Evolutionary conservation across 306 rosid genomes (phyloP), one percentile per base, ranked within the genome.

Genomic region (Cicer yamashitae): DNA sequence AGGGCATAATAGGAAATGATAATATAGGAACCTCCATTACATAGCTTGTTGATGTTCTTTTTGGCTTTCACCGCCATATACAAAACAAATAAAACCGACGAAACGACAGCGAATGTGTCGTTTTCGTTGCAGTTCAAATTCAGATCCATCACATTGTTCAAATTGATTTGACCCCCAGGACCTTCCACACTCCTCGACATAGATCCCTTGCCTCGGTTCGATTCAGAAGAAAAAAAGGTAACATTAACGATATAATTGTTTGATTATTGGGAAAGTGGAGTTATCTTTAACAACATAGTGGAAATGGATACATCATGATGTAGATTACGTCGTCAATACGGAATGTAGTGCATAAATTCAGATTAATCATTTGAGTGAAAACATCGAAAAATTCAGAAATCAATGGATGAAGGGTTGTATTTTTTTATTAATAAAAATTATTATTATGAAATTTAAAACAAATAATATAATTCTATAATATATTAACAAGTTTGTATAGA

Each of bases 1-100:
- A 89, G 89, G 79, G 87, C 88, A 72, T 85, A 89, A 67, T 81
- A 88, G 78, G 89, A 85, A 70, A 87, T 74, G 73, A 84, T 41
- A 6, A 88, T 53, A 50, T 75, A 81, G 0, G 97, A 88, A 9
- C 87, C 75, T 50, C 96, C 75, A 70, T 63, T 64, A 40, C 44
- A 82, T 40, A 88, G 88, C 72, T 81, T 85, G 70, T 38, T 85
- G 68, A 88, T 65, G 70, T 85, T 90, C 87, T 82, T 88, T 83
- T 76, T 84, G 17, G 96, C 86, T 68, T 83, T 86, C 4, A 79
- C 39, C 50, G 80, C 67, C 25, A 90, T 69, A 80, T 87, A 92
- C 45, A 87, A 63, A 50, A 77, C 59, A 80, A 91, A 91, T 70
- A 85, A 46, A 60, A 84, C 76, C 58, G 93, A 84, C 0, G 90